A percentile compares a stretch with the other conserved stretches of the same genome.
Evolutionary conservation across 176 grass and related monocot species (phyloP).

Genomic region (Themeda triandra): DNA sequence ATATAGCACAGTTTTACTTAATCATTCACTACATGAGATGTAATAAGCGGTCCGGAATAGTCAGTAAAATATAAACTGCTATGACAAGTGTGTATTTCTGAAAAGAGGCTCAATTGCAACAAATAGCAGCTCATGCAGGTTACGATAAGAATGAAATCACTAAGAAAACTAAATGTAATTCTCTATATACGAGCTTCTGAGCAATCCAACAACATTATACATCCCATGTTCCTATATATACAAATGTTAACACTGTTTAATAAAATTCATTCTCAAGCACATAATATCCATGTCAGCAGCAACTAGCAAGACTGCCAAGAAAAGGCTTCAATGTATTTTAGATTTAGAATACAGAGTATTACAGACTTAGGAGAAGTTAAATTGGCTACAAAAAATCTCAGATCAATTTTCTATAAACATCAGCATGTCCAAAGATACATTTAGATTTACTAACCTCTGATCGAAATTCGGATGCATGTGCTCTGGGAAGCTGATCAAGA

Average conservation of each 20-base stretch:
- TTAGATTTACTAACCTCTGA: constrained; percentile 30
- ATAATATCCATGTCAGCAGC: background rate
- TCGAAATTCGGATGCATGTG: constrained; percentile 55
- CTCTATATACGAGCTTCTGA: background rate
- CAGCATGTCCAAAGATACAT: background rate
- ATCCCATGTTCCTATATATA: background rate
- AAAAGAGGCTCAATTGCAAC: background rate
- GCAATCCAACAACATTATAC: background rate
- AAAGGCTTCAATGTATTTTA: background rate
- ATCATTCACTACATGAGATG: background rate
- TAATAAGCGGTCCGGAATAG: background rate
- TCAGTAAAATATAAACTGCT: background rate
- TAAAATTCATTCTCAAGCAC: background rate
- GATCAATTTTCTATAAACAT: background rate
- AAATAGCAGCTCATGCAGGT: background rate
- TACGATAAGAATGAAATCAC: background rate
- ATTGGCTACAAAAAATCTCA: background rate
- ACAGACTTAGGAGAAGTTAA: background rate
- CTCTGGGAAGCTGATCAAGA: constrained; percentile 45
- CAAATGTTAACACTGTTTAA: background rate
- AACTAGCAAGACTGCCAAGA: background rate
- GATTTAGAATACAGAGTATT: too few species aligned
- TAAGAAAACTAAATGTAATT: background rate
- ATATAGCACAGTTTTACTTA: background rate
- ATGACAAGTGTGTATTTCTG: background rate